Conservation (phyloP, 345 rosid genomes). For the Chamaenerion angustifolium region DNA sequence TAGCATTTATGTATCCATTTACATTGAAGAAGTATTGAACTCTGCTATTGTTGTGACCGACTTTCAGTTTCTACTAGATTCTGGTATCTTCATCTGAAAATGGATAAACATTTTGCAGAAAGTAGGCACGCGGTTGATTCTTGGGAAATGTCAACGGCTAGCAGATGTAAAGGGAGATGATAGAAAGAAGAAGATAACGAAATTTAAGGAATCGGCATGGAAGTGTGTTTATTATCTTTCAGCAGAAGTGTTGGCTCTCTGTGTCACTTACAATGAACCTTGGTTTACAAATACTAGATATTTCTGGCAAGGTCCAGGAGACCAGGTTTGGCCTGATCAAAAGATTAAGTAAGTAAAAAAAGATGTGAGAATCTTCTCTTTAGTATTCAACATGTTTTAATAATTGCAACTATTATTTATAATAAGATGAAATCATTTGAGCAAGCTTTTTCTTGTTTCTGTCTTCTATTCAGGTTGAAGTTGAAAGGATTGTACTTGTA, state of each 20-base stretch:
- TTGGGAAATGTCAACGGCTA: slow-evolving; percentile 27
- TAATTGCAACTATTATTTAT: no score
- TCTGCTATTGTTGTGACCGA: no score
- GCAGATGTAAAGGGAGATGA: slow-evolving; percentile 16
- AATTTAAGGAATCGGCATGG: slow-evolving; percentile 99
- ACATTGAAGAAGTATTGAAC: no score
- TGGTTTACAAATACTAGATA: slow-evolving; percentile 70
- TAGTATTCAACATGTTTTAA: no score
- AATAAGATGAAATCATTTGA: no score
- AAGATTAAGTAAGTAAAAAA: slow-evolving; percentile 50
- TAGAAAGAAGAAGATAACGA: slow-evolving; percentile 41
- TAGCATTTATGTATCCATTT: no score
- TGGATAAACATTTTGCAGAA: slow-evolving; percentile 28
- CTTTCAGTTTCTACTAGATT: no score
- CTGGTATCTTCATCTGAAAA: background rate
- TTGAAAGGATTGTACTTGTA: slow-evolving; percentile 77
- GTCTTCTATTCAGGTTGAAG: slow-evolving; percentile 44
- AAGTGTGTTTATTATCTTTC: slow-evolving; percentile 75
- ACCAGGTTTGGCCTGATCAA: slow-evolving; percentile 92
- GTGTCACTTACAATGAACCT: slow-evolving; percentile 66
- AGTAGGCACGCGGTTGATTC: slow-evolving; percentile 40
- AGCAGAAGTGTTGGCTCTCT: slow-evolving; percentile 66
- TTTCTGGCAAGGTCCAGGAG: slow-evolving; percentile 93
- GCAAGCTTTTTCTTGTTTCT: no score
- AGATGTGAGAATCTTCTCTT: background rate